Conservation (phyloP, 2,329 filamentous ascomycete species). For the Cladosporium sp. region DNA sequence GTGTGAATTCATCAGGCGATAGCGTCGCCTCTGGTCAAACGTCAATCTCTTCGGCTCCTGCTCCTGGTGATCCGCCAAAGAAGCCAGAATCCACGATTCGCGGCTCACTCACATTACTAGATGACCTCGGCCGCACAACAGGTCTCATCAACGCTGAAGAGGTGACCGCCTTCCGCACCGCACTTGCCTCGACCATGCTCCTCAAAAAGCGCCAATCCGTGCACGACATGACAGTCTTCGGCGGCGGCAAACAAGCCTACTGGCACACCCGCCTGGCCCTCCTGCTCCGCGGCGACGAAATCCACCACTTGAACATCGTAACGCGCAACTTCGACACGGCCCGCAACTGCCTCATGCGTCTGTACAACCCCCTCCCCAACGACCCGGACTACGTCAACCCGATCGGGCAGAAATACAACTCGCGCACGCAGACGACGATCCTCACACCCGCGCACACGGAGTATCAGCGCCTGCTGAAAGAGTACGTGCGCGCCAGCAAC, state of each 20-base stretch:
- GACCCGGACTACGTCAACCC: slow-evolving; percentile 32
- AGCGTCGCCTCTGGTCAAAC: slow-evolving; percentile 17
- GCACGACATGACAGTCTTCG: slow-evolving; percentile 77
- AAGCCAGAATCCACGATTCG: slow-evolving; percentile 40
- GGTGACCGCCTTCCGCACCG: slow-evolving; percentile 66
- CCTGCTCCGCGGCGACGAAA: slow-evolving; percentile 63
- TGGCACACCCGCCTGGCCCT: slow-evolving; percentile 89
- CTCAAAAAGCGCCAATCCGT: slow-evolving; percentile 63
- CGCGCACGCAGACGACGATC: slow-evolving; percentile 58
- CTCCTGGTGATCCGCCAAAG: slow-evolving; percentile 21
- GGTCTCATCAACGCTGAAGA: slow-evolving; percentile 65
- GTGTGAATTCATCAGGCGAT: slow-evolving; percentile 22
- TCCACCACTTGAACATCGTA: slow-evolving; percentile 78
- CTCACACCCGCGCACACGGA: slow-evolving; percentile 69
- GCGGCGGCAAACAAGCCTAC: slow-evolving; percentile 84
- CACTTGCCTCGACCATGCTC: slow-evolving; percentile 59
- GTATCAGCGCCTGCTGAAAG: slow-evolving; percentile 62
- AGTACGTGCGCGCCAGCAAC: slow-evolving; percentile 67
- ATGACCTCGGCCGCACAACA: slow-evolving; percentile 53
- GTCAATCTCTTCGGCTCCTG: slow-evolving; percentile 28
- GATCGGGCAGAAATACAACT: slow-evolving; percentile 35
- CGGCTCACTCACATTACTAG: slow-evolving; percentile 58
- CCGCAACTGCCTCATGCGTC: slow-evolving; percentile 47
- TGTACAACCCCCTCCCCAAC: slow-evolving; percentile 45
- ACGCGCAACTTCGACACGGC: slow-evolving; percentile 66